Evolutionary conservation across 805 yeast species (phyloP).

Genomic region (Candida silvatica): DNA sequence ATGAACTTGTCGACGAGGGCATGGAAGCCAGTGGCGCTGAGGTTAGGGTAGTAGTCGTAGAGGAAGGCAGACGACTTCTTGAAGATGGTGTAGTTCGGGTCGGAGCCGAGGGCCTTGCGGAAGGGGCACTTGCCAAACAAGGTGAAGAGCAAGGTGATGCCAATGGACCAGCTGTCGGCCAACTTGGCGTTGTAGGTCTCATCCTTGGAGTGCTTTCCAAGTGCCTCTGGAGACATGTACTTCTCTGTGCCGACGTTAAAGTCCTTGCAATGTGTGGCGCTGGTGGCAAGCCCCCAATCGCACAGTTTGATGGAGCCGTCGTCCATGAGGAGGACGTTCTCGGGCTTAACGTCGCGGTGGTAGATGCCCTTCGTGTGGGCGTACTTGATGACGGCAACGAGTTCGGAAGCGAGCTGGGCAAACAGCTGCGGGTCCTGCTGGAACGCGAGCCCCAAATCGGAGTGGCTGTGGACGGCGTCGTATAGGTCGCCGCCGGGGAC

Average conservation of each 20-base stretch:
- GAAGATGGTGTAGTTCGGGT: constrained; percentile 36
- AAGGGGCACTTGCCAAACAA: constrained; percentile 48
- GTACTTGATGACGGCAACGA: constrained; percentile 41
- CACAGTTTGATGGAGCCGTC: constrained; percentile 52
- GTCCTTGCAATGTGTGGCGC: constrained; percentile 20
- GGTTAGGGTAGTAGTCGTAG: constrained; percentile 40
- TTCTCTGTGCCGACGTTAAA: constrained; percentile 48
- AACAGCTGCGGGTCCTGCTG: constrained; percentile 18
- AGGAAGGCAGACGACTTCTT: constrained; percentile 31
- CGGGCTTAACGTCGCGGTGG: constrained; percentile 72
- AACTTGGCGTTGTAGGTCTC: constrained; percentile 31
- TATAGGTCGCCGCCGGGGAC: constrained; percentile 61
- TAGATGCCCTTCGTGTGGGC: constrained; percentile 53
- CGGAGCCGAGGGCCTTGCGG: constrained; percentile 30
- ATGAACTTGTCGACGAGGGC: constrained; percentile 33
- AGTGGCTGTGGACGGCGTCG: constrained; percentile 36
- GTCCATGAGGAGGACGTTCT: constrained; percentile 48
- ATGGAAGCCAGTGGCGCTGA: constrained; percentile 33
- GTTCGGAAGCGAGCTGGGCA: constrained; percentile 33
- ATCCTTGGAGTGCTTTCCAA: constrained; percentile 8
- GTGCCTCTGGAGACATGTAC: constrained; percentile 49
- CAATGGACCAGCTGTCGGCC: constrained; percentile 51
- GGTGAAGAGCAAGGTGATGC: constrained; percentile 39
- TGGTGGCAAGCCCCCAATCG: constrained; percentile 67
- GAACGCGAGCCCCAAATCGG: constrained; percentile 17